These are phyloP conservation scores for Pseudogymnoascus sp. DNA, from an alignment of 2,329 filamentous ascomycete genomes.

Conservation along the genomic window DNA sequence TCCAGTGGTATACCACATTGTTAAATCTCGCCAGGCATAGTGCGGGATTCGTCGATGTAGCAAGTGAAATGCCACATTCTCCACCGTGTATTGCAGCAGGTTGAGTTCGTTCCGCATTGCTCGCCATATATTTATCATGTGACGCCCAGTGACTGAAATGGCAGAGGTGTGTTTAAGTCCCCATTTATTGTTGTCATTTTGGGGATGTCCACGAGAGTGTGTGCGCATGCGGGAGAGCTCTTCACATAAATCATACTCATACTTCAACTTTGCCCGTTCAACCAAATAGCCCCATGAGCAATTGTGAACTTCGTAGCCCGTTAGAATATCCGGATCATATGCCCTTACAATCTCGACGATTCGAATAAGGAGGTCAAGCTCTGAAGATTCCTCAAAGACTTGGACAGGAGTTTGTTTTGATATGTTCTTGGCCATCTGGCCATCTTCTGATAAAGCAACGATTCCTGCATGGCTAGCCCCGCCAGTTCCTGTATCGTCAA, in stretches of 20 bases:
- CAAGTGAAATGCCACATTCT: slow-evolving; percentile 89
- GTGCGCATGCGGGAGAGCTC: slow-evolving; percentile 85
- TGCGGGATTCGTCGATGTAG: slow-evolving; percentile 83
- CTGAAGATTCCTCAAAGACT: slow-evolving; percentile 66
- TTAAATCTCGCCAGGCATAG: slow-evolving; percentile 72
- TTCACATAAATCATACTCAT: slow-evolving; percentile 83
- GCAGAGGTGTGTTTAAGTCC: slow-evolving; percentile 91
- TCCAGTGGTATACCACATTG: slow-evolving; percentile 69
- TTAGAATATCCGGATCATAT: slow-evolving; percentile 85
- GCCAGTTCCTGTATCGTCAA: slow-evolving; percentile 26
- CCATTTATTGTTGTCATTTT: slow-evolving; percentile 58
- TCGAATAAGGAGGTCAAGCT: slow-evolving; percentile 78
- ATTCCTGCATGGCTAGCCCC: slow-evolving; percentile 57
- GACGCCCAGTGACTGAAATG: slow-evolving; percentile 84
- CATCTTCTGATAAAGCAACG: slow-evolving; percentile 60
- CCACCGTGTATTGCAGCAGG: slow-evolving; percentile 88
- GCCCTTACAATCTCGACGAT: slow-evolving; percentile 78
- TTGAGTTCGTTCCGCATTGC: slow-evolving; percentile 92
- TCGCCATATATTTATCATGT: slow-evolving; percentile 96
- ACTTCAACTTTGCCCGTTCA: slow-evolving; percentile 77
- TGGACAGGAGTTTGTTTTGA: slow-evolving; percentile 54
- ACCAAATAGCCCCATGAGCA: slow-evolving; percentile 94
- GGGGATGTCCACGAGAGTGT: slow-evolving; percentile 58
- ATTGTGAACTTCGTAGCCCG: slow-evolving; percentile 90
- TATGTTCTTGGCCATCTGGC: slow-evolving; percentile 52